These are phyloP conservation scores for Trichoderma oligosporum DNA, from an alignment of 2,329 filamentous ascomycete genomes.

Conservation along the genomic window DNA sequence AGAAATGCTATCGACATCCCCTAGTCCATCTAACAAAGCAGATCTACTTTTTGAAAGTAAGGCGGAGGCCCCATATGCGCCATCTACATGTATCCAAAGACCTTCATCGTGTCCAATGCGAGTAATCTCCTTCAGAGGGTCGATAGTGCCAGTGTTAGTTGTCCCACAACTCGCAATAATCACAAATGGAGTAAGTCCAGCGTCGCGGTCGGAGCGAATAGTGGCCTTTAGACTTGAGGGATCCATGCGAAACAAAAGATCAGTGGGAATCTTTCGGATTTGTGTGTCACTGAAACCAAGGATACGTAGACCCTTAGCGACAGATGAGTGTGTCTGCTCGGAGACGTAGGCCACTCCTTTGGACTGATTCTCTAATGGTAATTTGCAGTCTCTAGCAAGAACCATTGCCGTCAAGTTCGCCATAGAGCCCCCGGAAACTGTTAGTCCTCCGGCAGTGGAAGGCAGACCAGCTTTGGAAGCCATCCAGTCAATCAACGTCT, in stretches of 20 bases:
- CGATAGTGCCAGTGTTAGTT: conserved; percentile 22
- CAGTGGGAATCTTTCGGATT: conserved; percentile 14
- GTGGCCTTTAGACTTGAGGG: background rate
- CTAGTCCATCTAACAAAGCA: conserved; percentile 18
- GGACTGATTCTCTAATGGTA: conserved; percentile 13
- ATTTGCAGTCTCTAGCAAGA: conserved; percentile 22
- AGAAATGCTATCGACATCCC: conserved; percentile 25
- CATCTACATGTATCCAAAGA: conserved; percentile 27
- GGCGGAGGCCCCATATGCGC: conserved; percentile 27
- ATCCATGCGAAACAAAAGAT: conserved; percentile 16
- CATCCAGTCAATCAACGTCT: conserved; percentile 26
- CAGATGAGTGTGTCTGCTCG: conserved; percentile 23
- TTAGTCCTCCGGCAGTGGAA: conserved; percentile 22
- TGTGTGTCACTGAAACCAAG: conserved; percentile 20
- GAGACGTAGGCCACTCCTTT: conserved; percentile 21
- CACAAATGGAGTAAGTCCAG: conserved; percentile 19
- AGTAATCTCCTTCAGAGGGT: conserved; percentile 17
- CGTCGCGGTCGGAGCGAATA: conserved; percentile 12
- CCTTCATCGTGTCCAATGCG: conserved; percentile 12
- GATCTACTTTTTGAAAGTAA: conserved; percentile 20
- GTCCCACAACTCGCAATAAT: conserved; percentile 21
- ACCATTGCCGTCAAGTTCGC: conserved; percentile 27
- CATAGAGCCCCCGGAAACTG: conserved; percentile 28
- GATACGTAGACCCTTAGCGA: conserved; percentile 20
- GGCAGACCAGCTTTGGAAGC: conserved; percentile 21